Evolutionary conservation across 495 filamentous ascomycete genomes (phyloP).

Genomic region (Podospora pseudocomata): DNA sequence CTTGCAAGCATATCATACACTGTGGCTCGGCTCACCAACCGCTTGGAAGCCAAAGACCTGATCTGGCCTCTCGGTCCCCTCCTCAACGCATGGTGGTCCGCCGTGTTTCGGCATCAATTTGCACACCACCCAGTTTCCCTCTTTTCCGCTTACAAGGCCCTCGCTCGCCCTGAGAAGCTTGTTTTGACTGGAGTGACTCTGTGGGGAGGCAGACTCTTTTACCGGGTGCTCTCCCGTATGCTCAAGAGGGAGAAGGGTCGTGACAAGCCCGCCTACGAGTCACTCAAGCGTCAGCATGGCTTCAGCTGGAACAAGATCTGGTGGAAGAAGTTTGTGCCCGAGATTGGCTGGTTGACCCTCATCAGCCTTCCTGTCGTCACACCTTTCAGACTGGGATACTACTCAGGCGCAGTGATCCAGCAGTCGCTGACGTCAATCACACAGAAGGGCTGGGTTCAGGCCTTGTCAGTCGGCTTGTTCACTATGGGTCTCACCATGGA

Average conservation of each 20-base stretch:
- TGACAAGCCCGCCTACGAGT: slow-evolving; percentile 48
- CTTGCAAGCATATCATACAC: slow-evolving; percentile 48
- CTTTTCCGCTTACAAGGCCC: slow-evolving; percentile 37
- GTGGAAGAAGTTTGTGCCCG: slow-evolving; percentile 51
- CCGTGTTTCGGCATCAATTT: slow-evolving; percentile 46
- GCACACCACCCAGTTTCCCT: slow-evolving; percentile 38
- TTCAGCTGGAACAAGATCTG: slow-evolving; percentile 46
- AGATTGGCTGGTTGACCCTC: slow-evolving; percentile 49
- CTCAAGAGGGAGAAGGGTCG: slow-evolving; percentile 41
- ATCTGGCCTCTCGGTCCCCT: slow-evolving; percentile 54
- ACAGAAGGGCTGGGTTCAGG: slow-evolving; percentile 19
- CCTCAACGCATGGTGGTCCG: slow-evolving; percentile 56
- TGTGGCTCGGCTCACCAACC: slow-evolving; percentile 44
- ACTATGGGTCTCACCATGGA: slow-evolving; percentile 52
- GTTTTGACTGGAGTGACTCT: slow-evolving; percentile 51
- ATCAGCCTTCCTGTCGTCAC: slow-evolving; percentile 54
- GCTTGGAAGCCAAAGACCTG: slow-evolving; percentile 56
- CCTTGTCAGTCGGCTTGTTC: slow-evolving; percentile 50
- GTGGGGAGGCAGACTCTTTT: slow-evolving; percentile 54
- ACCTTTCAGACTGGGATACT: slow-evolving; percentile 41
- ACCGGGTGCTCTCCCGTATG: slow-evolving; percentile 45
- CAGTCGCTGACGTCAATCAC: slow-evolving; percentile 1
- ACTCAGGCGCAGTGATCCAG: slow-evolving; percentile 16
- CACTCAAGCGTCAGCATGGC: slow-evolving; percentile 40
- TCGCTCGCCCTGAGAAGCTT: slow-evolving; percentile 50